Base-by-base conservation (phyloP, 352 stramenopile genomes). In the Aphanomyces cochlioides region DNA sequence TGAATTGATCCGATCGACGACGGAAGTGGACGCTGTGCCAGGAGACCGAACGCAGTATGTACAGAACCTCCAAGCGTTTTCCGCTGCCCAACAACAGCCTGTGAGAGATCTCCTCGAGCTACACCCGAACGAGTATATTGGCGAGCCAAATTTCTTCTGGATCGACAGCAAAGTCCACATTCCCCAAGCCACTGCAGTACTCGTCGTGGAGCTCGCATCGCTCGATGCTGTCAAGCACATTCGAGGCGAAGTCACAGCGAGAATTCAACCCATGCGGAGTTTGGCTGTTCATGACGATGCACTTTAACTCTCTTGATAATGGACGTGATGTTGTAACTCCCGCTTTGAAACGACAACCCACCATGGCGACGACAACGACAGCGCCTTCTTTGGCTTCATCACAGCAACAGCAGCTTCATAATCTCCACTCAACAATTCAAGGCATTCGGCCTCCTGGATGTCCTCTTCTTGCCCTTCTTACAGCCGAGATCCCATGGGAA, bases 141-240 rank as follows among this genome's bases (percentile, higher is more conserved):
- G 59, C 40, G 70, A 73, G 67, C 73, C 74, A 57, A 72, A 59
- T 59, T 88, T 83, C 48, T 75, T 90, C 59, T 90, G 82, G 82
- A 90, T 90, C 73, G 80, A 82, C 77, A 88, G 86, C 70, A 86
- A 80, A 37, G 79, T 88, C 15, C 77, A 76, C 7, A 69, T 90
- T n/a, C 78, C 79, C 56, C 74, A 78, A 36, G 79, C 75, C 1
- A 69, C 74, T 13, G 67, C 66, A 13, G 70, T 76, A 47, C 72
- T 90, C 5, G 66, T 88, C 37, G 15, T 80, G 45, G 73, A 66
- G 54, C 74, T 90, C 2, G 74, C 80, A 17, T 65, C 66, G 47
- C 60, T 90, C 39, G 76, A 84, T n/a, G 73, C 59, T 36, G 80
- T 90, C 15, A 47, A 79, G 50, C 58, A 69, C 41, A 80, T 90